phyloP scores from a whole-genome alignment of 768 basidiomycete genomes.

The Mycena galericulata region DNA sequence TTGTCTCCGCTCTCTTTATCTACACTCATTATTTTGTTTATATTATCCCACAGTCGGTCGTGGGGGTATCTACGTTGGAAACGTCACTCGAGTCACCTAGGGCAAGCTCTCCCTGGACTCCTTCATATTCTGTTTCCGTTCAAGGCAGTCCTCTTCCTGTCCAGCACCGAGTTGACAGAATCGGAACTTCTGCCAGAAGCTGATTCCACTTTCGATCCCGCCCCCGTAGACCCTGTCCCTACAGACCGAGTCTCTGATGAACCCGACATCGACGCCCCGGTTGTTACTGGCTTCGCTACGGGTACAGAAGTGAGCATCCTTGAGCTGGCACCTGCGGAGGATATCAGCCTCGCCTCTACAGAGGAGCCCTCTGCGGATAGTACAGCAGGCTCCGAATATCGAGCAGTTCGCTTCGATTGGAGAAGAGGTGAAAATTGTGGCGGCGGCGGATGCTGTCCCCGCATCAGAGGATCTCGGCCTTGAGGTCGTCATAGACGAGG shows the following conservation, averaged over 20 bases:
- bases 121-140: constrained; percentile 55
- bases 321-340: too few species aligned
- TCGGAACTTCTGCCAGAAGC: neutral
- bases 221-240: neutral
- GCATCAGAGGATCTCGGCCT: too few species aligned
- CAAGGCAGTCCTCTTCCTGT: constrained; percentile 48
- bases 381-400: too few species aligned
- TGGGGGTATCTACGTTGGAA: constrained; percentile 34
- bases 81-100: constrained; percentile 32
- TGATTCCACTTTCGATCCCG: neutral
- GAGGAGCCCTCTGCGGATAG: neutral
- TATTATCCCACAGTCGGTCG: constrained; percentile 28
- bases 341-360: neutral
- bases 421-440: too few species aligned
- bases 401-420: too few species aligned
- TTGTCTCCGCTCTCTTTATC: too few species aligned
- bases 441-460: too few species aligned
- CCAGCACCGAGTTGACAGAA: constrained; percentile 19
- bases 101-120: constrained; percentile 48
- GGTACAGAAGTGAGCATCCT: too few species aligned
- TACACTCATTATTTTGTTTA: neutral
- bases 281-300: too few species aligned
- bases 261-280: neutral
- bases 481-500: too few species aligned
- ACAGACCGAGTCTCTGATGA: too few species aligned